A percentile compares a stretch with the other conserved stretches of the same genome.
Evolutionary conservation across 306 rosid genomes (phyloP).

Genomic region (Alnus rubra): DNA sequence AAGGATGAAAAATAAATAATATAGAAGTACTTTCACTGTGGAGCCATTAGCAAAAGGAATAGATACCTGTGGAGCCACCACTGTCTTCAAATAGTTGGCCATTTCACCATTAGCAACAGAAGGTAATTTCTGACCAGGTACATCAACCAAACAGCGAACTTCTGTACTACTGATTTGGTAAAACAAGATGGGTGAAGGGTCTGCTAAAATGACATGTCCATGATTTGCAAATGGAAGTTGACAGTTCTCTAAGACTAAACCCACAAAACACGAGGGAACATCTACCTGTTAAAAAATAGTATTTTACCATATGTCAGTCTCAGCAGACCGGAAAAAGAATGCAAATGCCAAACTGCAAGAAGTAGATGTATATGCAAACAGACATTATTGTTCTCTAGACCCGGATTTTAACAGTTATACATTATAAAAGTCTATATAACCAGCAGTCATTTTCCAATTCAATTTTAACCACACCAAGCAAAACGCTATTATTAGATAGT

Average conservation of each 20-base stretch:
- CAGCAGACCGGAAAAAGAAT: background rate
- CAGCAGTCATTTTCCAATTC: background rate
- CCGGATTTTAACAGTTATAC: background rate
- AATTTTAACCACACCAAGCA: background rate
- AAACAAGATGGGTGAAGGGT: conserved; percentile 60
- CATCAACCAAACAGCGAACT: conserved; percentile 60
- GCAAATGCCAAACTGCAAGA: conserved; percentile 4
- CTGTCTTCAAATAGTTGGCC: conserved; percentile 50
- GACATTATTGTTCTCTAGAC: background rate
- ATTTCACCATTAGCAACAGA: conserved; percentile 45
- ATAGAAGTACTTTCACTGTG: background rate
- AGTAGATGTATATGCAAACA: background rate
- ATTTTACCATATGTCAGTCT: conserved; percentile 1
- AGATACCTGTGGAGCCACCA: conserved; percentile 64
- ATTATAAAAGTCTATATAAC: background rate
- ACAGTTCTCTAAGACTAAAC: conserved; percentile 60
- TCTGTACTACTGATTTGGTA: conserved; percentile 61
- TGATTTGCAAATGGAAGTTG: conserved; percentile 59
- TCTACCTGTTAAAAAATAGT: conserved; percentile 40
- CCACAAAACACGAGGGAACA: conserved; percentile 54
- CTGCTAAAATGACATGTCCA: conserved; percentile 62
- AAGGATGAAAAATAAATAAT: conserved; percentile 1
- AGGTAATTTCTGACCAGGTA: conserved; percentile 58
- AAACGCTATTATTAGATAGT: conserved; percentile 3
- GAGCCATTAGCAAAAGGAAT: background rate